Evolutionary conservation across 768 basidiomycete species (phyloP).

Genomic region (Collybiopsis luxurians): DNA sequence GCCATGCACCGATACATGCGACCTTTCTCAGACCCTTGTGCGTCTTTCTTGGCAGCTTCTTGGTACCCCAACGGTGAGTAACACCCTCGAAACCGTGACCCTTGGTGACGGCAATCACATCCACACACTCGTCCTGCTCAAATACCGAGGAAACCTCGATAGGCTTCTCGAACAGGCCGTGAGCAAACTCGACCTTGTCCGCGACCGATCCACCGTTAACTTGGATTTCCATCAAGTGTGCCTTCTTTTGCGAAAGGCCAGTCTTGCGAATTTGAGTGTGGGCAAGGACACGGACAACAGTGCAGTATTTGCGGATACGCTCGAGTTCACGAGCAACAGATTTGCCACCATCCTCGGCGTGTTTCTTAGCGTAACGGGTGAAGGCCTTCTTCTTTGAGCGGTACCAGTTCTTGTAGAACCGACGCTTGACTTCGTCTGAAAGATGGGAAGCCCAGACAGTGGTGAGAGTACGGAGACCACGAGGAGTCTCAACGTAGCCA

Average conservation of each 20-base stretch:
- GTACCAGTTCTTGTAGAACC: conserved; percentile 99
- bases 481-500: conserved; percentile 99
- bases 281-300: conserved; percentile 97
- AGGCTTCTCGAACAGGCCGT: conserved; percentile 94
- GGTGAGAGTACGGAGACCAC: conserved; percentile 96
- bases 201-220: conserved; percentile 95
- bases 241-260: conserved; percentile 97
- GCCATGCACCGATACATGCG: conserved; percentile 98
- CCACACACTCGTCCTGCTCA: conserved; percentile 95
- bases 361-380: conserved; percentile 99
- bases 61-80: conserved; percentile 98
- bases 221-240: conserved; percentile 99
- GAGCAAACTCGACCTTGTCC: conserved; percentile 97
- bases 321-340: conserved; percentile 94
- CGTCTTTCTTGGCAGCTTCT: conserved; percentile 97
- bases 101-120: conserved; percentile 97
- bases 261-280: conserved; percentile 99
- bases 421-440: conserved; percentile 95
- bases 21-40: conserved; percentile 99
- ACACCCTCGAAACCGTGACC: conserved; percentile 99
- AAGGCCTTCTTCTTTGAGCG: conserved; percentile 99
- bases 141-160: conserved; percentile 84
- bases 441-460: conserved; percentile 99
- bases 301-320: conserved; percentile 99
- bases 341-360: conserved; percentile 92